These are phyloP conservation scores for Sugiyamaella sp. DNA, from an alignment of 1,139 yeast species.

Conservation along the genomic window DNA sequence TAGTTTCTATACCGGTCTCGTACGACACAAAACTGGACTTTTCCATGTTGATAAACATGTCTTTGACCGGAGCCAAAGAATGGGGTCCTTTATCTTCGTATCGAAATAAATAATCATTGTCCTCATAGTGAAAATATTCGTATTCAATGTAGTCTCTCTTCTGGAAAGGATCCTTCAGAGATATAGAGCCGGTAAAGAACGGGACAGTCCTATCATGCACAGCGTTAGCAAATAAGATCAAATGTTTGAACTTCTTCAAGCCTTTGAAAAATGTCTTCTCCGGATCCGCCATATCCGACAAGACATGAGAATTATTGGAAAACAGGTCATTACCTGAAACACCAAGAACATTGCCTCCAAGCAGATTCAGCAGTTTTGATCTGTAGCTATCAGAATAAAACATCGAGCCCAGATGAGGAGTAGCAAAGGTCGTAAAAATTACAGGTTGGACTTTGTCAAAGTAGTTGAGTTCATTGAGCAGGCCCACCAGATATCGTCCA, in stretches of 20 bases:
- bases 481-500: conserved; percentile 70
- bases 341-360: conserved; percentile 71
- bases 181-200: conserved; percentile 55
- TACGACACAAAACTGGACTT: conserved; percentile 27
- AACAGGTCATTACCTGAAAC: conserved; percentile 76
- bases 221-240: conserved; percentile 69
- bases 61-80: background rate
- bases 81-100: background rate
- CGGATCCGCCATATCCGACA: conserved; percentile 61
- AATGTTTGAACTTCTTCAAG: conserved; percentile 56
- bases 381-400: conserved; percentile 47
- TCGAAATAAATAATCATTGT: conserved; percentile 17
- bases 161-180: conserved; percentile 52
- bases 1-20: conserved; percentile 19
- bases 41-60: conserved; percentile 35
- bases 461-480: conserved; percentile 55
- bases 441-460: conserved; percentile 65
- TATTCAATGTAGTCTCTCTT: conserved; percentile 33
- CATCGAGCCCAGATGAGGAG: conserved; percentile 83
- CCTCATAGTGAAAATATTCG: conserved; percentile 24
- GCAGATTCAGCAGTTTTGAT: conserved; percentile 53
- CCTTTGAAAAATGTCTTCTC: conserved; percentile 56
- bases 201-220: conserved; percentile 72
- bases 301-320: conserved; percentile 44
- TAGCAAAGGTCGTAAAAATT: conserved; percentile 76